Percentiles rank a stretch among this genome's conserved stretches.
phyloP scores from a whole-genome alignment of 2,329 filamentous ascomycete genomes.

The Ascochyta rabiei region DNA sequence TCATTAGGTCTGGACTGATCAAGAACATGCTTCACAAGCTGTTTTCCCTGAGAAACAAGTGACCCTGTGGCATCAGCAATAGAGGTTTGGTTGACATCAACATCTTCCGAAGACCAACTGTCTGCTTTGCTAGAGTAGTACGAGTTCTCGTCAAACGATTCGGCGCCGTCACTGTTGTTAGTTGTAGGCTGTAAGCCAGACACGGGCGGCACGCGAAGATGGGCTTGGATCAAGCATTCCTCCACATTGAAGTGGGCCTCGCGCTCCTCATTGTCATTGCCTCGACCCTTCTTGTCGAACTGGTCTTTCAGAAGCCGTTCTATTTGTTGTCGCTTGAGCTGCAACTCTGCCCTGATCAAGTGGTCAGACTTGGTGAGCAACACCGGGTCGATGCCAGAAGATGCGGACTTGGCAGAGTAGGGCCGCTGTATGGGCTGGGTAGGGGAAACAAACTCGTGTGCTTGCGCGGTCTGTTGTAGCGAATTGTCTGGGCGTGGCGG shows the following conservation, averaged over 20 bases:
- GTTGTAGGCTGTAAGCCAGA: constrained; percentile 61
- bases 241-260: constrained; percentile 51
- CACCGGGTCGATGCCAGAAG: constrained; percentile 78
- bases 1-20: constrained; percentile 21
- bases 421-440: constrained; percentile 37
- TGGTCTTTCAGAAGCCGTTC: constrained; percentile 81
- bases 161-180: constrained; percentile 71
- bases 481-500: constrained; percentile 41
- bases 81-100: constrained; percentile 37
- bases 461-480: constrained; percentile 28
- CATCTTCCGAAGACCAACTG: constrained; percentile 69
- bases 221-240: constrained; percentile 60
- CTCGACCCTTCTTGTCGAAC: constrained; percentile 64
- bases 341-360: constrained; percentile 79
- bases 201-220: constrained; percentile 73
- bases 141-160: constrained; percentile 90
- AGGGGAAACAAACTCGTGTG: constrained; percentile 32
- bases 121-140: constrained; percentile 93
- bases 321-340: constrained; percentile 78
- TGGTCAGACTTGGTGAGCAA: constrained; percentile 86
- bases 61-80: constrained; percentile 40
- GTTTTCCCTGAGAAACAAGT: constrained; percentile 37
- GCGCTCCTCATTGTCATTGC: constrained; percentile 58
- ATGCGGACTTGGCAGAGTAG: constrained; percentile 53
- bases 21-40: constrained; percentile 26